Base-by-base conservation (phyloP, 371 early-diverging fungal species). In the Haplosporangium sp. region DNA sequence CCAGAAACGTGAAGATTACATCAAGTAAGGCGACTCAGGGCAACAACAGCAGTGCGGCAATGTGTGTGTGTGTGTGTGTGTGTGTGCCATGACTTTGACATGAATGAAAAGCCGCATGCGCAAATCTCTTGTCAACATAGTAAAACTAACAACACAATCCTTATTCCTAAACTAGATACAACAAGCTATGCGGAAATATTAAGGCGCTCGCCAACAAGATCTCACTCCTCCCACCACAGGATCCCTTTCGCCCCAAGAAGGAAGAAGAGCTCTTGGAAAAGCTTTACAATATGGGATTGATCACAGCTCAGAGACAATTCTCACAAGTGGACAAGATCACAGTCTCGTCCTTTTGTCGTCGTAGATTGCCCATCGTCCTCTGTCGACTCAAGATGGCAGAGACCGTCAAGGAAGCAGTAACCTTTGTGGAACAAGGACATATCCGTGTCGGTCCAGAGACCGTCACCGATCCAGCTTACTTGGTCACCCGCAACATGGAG, bases 391-490 rank as follows among this genome's bases (percentile, higher is more conserved):
- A 96, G 83, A 98, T 99, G 98, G 93, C 99, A 6, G 95, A 97
- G 83, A 95, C 94, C 42, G 96, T 97, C 52, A 93, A 93, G 64
- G 94, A 97, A 76, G 99, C 99, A 11, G 94, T 94, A 12, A 93
- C 91, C 29, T 95, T 97, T 82, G 92, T 99, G 47, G 97, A 98
- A 85, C 99, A 99, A 75, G 99, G 99, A 16, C 99, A 98, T 84
- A 87, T 98, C 58, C 92, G 99, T 29, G 95, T 99, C 5, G 99
- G 99, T 0, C 95, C 97, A 13, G 90, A 96, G 67, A 90, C 92
- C 2, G 88, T 98, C 37, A 94, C 91, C 6, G 98, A 98, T 69
- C 96, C 98, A 10, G 97, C 98, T 1, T 98, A 90, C 67, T 75
- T 98, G 60, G 97, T 98, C 9, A 92, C 91, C 5, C 82, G 96